Conservation (phyloP, 2,329 filamentous ascomycete genomes). For the Polytolypa hystricis region DNA sequence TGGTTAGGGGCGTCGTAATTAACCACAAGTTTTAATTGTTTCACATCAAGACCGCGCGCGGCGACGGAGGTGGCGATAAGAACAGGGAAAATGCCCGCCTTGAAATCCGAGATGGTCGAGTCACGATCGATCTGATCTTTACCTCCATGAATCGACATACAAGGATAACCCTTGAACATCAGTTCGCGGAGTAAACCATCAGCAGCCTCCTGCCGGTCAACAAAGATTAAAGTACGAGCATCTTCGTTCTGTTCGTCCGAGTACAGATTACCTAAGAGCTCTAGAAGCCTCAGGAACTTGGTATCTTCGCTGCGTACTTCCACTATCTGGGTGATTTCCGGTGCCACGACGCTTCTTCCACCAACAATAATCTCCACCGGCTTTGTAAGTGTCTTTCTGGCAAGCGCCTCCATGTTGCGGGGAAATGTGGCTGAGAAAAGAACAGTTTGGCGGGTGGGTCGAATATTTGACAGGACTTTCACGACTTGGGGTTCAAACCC, state of each 20-base stretch:
- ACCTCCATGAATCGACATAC: slow-evolving; percentile 86
- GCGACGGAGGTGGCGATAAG: slow-evolving; percentile 92
- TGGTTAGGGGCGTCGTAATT: slow-evolving; percentile 94
- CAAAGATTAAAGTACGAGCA: slow-evolving; percentile 78
- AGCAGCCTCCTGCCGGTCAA: slow-evolving; percentile 82
- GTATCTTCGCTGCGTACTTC: slow-evolving; percentile 71
- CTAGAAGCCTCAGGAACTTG: slow-evolving; percentile 75
- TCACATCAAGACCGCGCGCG: slow-evolving; percentile 88
- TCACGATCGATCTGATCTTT: slow-evolving; percentile 91
- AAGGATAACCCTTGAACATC: slow-evolving; percentile 75
- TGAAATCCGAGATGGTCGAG: slow-evolving; percentile 87
- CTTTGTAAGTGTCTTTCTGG: slow-evolving; percentile 73
- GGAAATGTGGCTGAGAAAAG: slow-evolving; percentile 96
- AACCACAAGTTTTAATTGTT: slow-evolving; percentile 88
- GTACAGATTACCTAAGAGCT: slow-evolving; percentile 79
- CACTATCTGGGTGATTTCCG: slow-evolving; percentile 79
- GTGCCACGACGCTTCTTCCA: slow-evolving; percentile 59
- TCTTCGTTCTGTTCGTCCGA: slow-evolving; percentile 66
- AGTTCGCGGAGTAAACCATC: slow-evolving; percentile 69
- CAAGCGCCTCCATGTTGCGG: slow-evolving; percentile 78
- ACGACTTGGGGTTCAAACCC: slow-evolving; percentile 97
- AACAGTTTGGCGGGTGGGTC: slow-evolving; percentile 86
- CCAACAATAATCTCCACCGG: slow-evolving; percentile 90
- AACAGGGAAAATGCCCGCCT: slow-evolving; percentile 77
- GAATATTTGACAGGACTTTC: slow-evolving; percentile 86